phyloP scores from a whole-genome alignment of 1,139 yeast genomes.

The Protomyces pachydermus region DNA sequence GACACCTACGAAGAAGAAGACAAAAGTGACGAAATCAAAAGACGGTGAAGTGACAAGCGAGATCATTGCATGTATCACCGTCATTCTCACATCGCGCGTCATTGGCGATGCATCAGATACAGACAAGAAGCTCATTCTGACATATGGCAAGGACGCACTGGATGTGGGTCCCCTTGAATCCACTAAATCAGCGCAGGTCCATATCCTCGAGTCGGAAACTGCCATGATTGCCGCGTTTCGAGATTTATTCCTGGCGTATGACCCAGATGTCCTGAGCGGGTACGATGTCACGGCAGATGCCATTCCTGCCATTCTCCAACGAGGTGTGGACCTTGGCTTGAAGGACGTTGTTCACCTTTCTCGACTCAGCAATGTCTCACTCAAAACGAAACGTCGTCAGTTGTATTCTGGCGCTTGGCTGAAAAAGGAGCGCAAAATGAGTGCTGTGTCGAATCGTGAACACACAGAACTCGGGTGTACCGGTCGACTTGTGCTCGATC shows the following conservation, averaged over 20 bases:
- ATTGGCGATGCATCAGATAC: background rate
- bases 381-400: slow-evolving; percentile 21
- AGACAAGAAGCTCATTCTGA: slow-evolving; percentile 1
- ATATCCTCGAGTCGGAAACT: slow-evolving; percentile 1
- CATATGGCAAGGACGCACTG: slow-evolving; percentile 2
- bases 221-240: slow-evolving; percentile 11
- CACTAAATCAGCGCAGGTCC: background rate
- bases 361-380: slow-evolving; percentile 7
- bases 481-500: slow-evolving; percentile 20
- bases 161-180: background rate
- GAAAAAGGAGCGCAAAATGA: slow-evolving; percentile 21
- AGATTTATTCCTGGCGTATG: slow-evolving; percentile 10
- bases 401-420: slow-evolving; percentile 23
- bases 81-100: background rate
- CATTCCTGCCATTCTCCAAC: slow-evolving; percentile 13
- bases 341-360: slow-evolving; percentile 18
- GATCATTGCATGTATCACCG: background rate
- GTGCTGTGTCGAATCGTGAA: slow-evolving; percentile 17
- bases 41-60: background rate
- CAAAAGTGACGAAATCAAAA: slow-evolving; percentile 1
- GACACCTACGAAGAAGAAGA: background rate
- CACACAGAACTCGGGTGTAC: slow-evolving; percentile 22
- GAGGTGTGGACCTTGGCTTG: slow-evolving; percentile 14
- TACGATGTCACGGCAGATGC: slow-evolving; percentile 24
- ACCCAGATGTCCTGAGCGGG: slow-evolving; percentile 22